Percentiles rank a stretch among this genome's conserved stretches.
These are phyloP conservation scores for Candida frijolesensis DNA, from an alignment of 1,139 yeast genomes.

Conservation along the genomic window DNA sequence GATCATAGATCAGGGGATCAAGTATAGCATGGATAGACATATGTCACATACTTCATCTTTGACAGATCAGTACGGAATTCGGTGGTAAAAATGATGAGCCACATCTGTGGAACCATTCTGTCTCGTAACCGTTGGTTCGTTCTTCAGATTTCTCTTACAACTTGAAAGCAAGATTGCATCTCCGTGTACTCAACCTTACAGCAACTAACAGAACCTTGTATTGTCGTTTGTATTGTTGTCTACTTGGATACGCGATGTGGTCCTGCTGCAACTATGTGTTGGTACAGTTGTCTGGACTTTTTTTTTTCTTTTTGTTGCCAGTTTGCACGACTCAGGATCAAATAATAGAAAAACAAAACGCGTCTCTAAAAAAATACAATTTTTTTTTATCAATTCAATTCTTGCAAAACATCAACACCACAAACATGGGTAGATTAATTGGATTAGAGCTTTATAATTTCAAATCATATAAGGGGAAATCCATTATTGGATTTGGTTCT, in stretches of 20 bases:
- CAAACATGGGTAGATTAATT: slow-evolving; percentile 71
- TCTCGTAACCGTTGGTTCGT: too few relatives aligned
- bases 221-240: too few relatives aligned
- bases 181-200: too few relatives aligned
- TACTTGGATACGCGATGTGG: background rate
- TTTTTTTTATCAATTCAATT: too few relatives aligned
- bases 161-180: too few relatives aligned
- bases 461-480: slow-evolving; percentile 83
- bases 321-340: background rate
- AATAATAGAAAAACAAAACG: background rate
- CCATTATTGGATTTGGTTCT: slow-evolving; percentile 79
- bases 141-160: too few relatives aligned
- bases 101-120: too few relatives aligned
- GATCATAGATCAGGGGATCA: background rate
- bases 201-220: too few relatives aligned
- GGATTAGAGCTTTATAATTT: slow-evolving; percentile 82
- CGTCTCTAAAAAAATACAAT: background rate
- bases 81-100: too few relatives aligned
- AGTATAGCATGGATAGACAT: background rate
- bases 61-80: too few relatives aligned
- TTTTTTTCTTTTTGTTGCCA: background rate
- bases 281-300: background rate
- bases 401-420: background rate
- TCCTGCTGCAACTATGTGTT: background rate
- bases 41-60: too few relatives aligned